Base-by-base conservation (phyloP, 352 stramenopile genomes). In the Globisporangium lucens region DNA sequence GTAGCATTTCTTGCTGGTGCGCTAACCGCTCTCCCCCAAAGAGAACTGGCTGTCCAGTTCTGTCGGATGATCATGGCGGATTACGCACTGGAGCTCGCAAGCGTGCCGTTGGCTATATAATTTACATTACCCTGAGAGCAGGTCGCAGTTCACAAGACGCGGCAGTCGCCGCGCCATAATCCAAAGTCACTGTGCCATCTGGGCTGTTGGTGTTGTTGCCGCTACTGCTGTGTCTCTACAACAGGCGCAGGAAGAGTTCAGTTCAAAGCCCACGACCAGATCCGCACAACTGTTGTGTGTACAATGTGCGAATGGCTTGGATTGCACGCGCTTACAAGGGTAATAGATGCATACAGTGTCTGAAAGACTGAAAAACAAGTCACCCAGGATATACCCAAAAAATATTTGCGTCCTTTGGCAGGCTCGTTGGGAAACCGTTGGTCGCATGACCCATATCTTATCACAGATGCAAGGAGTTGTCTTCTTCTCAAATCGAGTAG, bases 241-340 rank as follows among this genome's bases (percentile, higher is more conserved):
- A 20, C 4, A 47, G 38, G 38, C 10, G 13, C 12, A 46, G 41
- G 10, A 51, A 51, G 43, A 51, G 43, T 51, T 51, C 43, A 51
- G 43, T 51, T n/a, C 43, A 20, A 20, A 51, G 43, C 43, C 43
- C 43, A 51, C 15, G 17, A 51, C 43, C 43, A 51, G 43, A 51
- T 51, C 43, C 43, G 43, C 43, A 51, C 43, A 51, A 51, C 17
- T 51, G 12, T 51, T 51, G 43, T 51, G 43, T 51, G 43, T 51
- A 51, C 43, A 51, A 20, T 20, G 15, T 8, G 41, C 4, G 15
- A 49, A 46, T 46, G 13, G 41, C 17, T 15, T 4, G 12, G 36
- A 43, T 43, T 41, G 9, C 9, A 43, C 43, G 7, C 17, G 17
- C 15, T 22, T 12, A 22, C 43, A 51, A 9, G 20, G 5, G 10